Base-by-base conservation (phyloP, 495 filamentous ascomycete genomes). In the Friedmanniomyces simplex region DNA sequence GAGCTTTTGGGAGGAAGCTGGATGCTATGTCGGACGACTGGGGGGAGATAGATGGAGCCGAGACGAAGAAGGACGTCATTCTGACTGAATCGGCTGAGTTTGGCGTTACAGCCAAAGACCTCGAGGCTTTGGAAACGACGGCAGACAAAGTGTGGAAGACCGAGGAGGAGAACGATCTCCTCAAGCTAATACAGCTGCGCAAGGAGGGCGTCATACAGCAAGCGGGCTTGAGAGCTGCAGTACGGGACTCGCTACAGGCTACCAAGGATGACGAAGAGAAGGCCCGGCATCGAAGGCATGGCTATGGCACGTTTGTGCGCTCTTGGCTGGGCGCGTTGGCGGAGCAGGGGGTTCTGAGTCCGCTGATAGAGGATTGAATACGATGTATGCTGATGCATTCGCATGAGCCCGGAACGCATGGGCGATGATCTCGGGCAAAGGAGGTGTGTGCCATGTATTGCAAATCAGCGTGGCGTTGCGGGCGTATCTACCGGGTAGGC, bases 1-100 rank as follows among this genome's bases (percentile, higher is more conserved):
- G 71, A 21, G 55, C 63, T 14, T 45, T 79, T 14, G 65, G 72
- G 34, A 51, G 58, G 25, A 70, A 67, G 16, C 63, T 82, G 14
- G 62, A 63, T 53, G 26, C 36, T 1, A 13, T 67, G 34, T 56
- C 62, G 10, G 26, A 60, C 2, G 67, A 68, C 20, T 74, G 72
- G 72, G 20, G 55, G 32, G 49, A 58, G 1, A 61, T 64, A 26
- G 45, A 49, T 16, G 45, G 49, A 22, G 56, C 42, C 3, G 55
- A 61, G 37, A 57, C 59, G 13, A 51, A 50, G 48, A 49, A 52
- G 20, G 57, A 56, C 7, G 37, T 63, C 5, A 34, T 60, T 20
- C 30, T 41, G 4, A 52, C 21, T 1, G 1, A 30, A 14, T 36
- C 50, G 1, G 1, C 22, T 20, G 52, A 50, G 18, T 30, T 57